Conservation (phyloP, 495 filamentous ascomycete genomes). For the Penicillium maclennaniae region DNA sequence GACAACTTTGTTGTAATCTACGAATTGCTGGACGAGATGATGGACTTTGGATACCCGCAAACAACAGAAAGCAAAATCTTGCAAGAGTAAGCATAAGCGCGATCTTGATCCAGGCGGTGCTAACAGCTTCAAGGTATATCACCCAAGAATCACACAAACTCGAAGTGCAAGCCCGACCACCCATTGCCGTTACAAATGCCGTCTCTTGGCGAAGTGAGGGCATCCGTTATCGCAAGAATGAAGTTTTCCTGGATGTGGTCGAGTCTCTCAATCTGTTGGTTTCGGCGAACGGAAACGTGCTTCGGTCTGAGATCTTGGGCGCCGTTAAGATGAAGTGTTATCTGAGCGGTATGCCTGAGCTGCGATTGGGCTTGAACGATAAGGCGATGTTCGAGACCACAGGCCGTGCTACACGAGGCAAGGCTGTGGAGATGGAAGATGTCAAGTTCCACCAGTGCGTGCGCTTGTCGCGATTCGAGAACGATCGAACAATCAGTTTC, state of each 20-base stretch:
- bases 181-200: conserved; percentile 97
- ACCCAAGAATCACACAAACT: conserved; percentile 99
- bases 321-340: conserved; percentile 99
- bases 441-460: conserved; percentile 99
- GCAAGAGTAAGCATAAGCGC: conserved; percentile 63
- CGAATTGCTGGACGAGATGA: conserved; percentile 99
- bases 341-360: conserved; percentile 95
- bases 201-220: conserved; percentile 98
- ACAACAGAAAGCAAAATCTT: conserved; percentile 99
- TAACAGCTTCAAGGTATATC: conserved; percentile 63
- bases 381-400: conserved; percentile 99
- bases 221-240: conserved; percentile 98
- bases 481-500: conserved; percentile 97
- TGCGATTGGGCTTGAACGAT: conserved; percentile 93
- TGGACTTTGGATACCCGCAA: conserved; percentile 99
- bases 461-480: conserved; percentile 91
- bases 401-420: conserved; percentile 88
- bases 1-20: conserved; percentile 99
- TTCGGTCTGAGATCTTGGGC: conserved; percentile 94
- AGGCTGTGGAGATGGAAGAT: conserved; percentile 99
- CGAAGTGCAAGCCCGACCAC: conserved; percentile 97
- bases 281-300: conserved; percentile 88
- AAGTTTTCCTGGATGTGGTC: conserved; percentile 97
- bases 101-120: conserved; percentile 1
- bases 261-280: conserved; percentile 97